phyloP scores from a whole-genome alignment of 148 eudicot species.

The Drosera capensis region DNA sequence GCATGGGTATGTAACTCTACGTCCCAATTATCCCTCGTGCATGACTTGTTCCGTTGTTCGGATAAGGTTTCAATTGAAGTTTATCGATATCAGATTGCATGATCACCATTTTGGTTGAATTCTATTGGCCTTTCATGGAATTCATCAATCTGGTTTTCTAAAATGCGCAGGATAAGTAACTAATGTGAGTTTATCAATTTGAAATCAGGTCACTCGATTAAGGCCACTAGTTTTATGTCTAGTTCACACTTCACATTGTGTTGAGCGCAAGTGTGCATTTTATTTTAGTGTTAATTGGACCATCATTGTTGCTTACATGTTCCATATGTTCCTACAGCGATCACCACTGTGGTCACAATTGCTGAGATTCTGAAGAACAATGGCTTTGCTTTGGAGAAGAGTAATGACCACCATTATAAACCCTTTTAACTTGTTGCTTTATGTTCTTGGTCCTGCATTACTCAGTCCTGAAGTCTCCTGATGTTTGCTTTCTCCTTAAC shows the following conservation, averaged over 20 bases:
- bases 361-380: slow-evolving; percentile 78
- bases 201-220: too few species aligned
- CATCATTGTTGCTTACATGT: neutral
- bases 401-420: slow-evolving; percentile 14
- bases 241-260: too few species aligned
- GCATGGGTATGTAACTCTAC: slow-evolving; percentile 45
- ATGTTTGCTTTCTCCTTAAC: neutral
- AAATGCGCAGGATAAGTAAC: too few species aligned
- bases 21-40: neutral
- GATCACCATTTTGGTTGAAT: too few species aligned
- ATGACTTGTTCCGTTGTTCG: too few species aligned
- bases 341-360: slow-evolving; percentile 68
- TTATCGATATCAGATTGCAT: too few species aligned
- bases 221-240: too few species aligned
- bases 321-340: slow-evolving; percentile 28
- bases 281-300: neutral
- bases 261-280: neutral
- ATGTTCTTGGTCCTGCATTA: neutral
- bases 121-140: too few species aligned
- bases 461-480: neutral
- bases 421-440: neutral
- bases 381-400: slow-evolving; percentile 69
- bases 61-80: too few species aligned
- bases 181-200: too few species aligned
- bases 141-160: too few species aligned